These are phyloP conservation scores for Aphanomyces astaci DNA, from an alignment of 352 stramenopile genomes.

Conservation along the genomic window DNA sequence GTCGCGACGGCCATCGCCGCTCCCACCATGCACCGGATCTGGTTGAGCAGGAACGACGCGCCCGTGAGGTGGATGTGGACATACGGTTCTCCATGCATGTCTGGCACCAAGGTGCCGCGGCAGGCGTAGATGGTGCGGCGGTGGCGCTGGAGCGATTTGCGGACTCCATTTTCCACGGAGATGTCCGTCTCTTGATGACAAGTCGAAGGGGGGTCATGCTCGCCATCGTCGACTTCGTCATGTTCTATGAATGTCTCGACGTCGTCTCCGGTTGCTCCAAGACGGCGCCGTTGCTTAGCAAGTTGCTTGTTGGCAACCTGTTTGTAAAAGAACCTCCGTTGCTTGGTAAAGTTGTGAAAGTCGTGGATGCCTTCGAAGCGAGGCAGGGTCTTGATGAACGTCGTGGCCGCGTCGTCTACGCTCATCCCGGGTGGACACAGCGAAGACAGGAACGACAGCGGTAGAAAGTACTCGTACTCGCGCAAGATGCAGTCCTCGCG, in stretches of 20 bases:
- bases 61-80: conserved; percentile 74
- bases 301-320: conserved; percentile 37
- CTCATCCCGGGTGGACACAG: conserved; percentile 27
- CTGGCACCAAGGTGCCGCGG: conserved; percentile 43
- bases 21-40: conserved; percentile 88
- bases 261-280: background rate
- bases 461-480: conserved; percentile 89
- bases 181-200: too few species aligned
- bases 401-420: conserved; percentile 24
- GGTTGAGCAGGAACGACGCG: conserved; percentile 81
- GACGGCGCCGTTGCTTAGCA: background rate
- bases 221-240: conserved; percentile 14
- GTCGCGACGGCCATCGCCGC: conserved; percentile 74
- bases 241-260: background rate
- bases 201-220: background rate
- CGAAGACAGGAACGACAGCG: conserved; percentile 50
- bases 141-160: conserved; percentile 56
- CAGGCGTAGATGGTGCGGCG: conserved; percentile 74
- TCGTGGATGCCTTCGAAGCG: conserved; percentile 80
- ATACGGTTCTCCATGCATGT: conserved; percentile 54
- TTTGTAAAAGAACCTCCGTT: conserved; percentile 69
- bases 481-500: conserved; percentile 80
- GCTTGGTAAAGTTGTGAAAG: conserved; percentile 89
- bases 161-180: conserved; percentile 20
- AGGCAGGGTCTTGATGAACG: conserved; percentile 23